Percentiles rank a stretch among this genome's conserved stretches.
phyloP scores from a whole-genome alignment of 2,329 filamentous ascomycete genomes.

The Epichloe sibirici region DNA sequence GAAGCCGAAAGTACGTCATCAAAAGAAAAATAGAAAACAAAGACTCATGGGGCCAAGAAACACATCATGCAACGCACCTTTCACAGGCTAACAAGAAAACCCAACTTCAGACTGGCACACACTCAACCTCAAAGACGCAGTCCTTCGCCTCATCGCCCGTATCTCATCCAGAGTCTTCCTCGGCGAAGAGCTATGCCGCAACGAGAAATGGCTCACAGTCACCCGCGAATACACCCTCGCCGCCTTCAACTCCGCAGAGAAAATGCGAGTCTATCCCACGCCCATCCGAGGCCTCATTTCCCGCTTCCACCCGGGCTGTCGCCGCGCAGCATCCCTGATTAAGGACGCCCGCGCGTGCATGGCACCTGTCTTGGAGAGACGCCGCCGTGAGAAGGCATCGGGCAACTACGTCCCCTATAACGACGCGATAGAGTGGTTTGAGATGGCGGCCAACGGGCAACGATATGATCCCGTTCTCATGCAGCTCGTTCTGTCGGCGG shows the following conservation, averaged over 20 bases:
- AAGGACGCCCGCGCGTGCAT: background rate
- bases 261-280: constrained; percentile 28
- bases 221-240: constrained; percentile 29
- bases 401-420: constrained; percentile 17
- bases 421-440: constrained; percentile 44
- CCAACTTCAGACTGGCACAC: constrained; percentile 1
- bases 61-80: no score
- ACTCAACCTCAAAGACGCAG: background rate
- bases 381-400: background rate
- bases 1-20: background rate
- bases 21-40: background rate
- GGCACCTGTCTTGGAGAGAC: background rate
- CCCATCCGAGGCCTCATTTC: constrained; percentile 31
- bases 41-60: no score
- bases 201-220: constrained; percentile 31
- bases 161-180: constrained; percentile 25
- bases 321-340: background rate
- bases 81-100: no score
- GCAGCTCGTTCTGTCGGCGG: constrained; percentile 24
- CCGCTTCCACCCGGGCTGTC: background rate
- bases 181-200: constrained; percentile 25
- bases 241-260: constrained; percentile 14
- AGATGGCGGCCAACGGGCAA: constrained; percentile 25
- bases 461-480: constrained; percentile 6
- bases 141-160: background rate